Evolutionary conservation across 345 rosid genomes (phyloP), one percentile per base, ranked within the genome.

Genomic region (Abelmoschus esculentus): DNA sequence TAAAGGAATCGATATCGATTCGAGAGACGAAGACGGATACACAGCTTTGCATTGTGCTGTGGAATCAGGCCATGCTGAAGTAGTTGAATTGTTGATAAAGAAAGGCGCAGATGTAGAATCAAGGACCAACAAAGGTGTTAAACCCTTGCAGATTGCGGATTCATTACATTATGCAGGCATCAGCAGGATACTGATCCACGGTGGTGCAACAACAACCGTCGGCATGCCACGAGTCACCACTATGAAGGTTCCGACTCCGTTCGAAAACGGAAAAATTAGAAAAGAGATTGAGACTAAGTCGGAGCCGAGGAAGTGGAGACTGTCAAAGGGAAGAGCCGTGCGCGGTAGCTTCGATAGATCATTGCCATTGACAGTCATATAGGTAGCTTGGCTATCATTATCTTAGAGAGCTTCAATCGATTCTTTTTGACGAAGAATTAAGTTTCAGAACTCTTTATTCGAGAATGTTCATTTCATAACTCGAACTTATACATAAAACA

Each of bases 11-110:
- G 89, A 86, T 32, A 19, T 88, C 7, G 81, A 82, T 44, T 76
- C 85, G 0, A 86, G 61, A 72, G 93, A 88, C 18, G 89, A 80
- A 63, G 87, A 88, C 0, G 90, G 93, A 0, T 88, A 88, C 84
- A 84, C 90, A 0, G 86, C 90, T 28, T 59, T 88, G 66, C 90
- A 88, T 57, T 86, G 93, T 17, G 86, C 87, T 0, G 85, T 74
- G 67, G 89, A 88, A 66, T 73, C 89, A 0, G 90, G 93, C 0
- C 86, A 84, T 34, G 46, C 68, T 7, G 87, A 86, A 17, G 86
- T 80, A 19, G 82, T 77, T 4, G 89, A 86, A 67, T 32, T 88
- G 73, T 69, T 88, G 34, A 81, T 86, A n/a, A 86, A 88, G 70
- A 86, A 60, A 61, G 88, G 85, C 2, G 86, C 82, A 2, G 85